Conservation (phyloP, 208 protist genomes). For the Blechomonas ayalai region DNA sequence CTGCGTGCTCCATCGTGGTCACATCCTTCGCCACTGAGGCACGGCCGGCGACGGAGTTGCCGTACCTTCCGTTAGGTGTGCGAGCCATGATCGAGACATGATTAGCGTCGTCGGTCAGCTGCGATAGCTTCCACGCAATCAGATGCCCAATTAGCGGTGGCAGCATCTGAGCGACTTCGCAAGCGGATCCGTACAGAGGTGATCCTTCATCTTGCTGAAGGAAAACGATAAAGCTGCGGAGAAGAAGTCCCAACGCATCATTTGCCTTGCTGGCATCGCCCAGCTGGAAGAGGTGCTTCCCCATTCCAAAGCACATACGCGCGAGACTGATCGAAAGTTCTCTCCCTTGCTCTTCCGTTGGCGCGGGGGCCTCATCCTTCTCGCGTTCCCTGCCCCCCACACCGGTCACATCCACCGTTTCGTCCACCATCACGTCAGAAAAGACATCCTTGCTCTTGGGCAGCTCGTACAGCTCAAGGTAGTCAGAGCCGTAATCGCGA, state of each 20-base stretch:
- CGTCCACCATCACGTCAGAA: constrained; percentile 12
- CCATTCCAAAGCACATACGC: constrained; percentile 66
- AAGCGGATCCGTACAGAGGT: constrained; percentile 9
- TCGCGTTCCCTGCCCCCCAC: not conserved
- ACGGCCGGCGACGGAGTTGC: not conserved
- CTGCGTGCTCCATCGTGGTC: constrained; percentile 14
- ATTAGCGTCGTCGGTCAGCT: too few species aligned
- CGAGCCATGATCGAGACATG: not conserved
- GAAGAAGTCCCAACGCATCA: constrained; percentile 43
- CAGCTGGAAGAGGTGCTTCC: constrained; percentile 34
- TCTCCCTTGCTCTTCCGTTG: constrained; percentile 9
- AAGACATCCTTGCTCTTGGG: constrained; percentile 22
- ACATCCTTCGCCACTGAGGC: constrained; percentile 6
- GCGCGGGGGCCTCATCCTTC: constrained; percentile 1
- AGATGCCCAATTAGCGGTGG: constrained; percentile 37
- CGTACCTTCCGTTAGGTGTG: too few species aligned
- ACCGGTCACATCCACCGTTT: not conserved
- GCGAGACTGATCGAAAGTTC: constrained; percentile 53
- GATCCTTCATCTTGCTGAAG: constrained; percentile 20
- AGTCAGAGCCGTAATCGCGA: constrained; percentile 31
- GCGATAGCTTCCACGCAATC: constrained; percentile 1
- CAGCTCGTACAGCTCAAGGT: constrained; percentile 65
- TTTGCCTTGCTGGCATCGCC: constrained; percentile 26
- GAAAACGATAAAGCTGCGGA: constrained; percentile 53
- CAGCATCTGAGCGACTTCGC: constrained; percentile 33